These are phyloP conservation scores for Wickerhamiella lipophila DNA, from an alignment of 805 yeast species.

Conservation along the genomic window DNA sequence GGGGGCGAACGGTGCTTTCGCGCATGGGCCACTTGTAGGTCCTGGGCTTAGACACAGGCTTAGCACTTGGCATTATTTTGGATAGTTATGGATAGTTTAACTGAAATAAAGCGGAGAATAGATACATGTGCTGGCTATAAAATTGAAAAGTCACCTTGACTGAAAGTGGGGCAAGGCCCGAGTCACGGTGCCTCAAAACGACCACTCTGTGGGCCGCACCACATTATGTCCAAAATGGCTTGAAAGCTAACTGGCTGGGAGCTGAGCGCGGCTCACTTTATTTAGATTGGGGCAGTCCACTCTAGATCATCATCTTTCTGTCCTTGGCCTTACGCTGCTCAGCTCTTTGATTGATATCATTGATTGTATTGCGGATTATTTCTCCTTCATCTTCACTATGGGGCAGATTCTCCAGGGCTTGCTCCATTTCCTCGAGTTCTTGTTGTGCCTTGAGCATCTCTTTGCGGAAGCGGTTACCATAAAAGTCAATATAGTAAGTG, in stretches of 20 bases:
- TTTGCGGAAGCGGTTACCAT: constrained; percentile 79
- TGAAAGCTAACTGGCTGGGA: too few relatives aligned
- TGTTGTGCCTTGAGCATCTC: constrained; percentile 60
- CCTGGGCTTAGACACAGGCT: background rate
- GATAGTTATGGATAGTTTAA: too few relatives aligned
- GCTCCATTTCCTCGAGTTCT: constrained; percentile 48
- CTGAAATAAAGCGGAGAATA: too few relatives aligned
- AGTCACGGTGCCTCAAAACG: too few relatives aligned
- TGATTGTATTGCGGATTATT: background rate
- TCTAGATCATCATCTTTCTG: background rate
- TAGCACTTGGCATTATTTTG: background rate
- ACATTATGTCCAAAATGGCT: too few relatives aligned
- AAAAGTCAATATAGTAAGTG: constrained; percentile 80
- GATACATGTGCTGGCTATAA: too few relatives aligned
- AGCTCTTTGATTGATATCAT: background rate
- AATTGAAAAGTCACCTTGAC: too few relatives aligned
- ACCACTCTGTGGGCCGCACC: too few relatives aligned
- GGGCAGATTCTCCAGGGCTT: constrained; percentile 1
- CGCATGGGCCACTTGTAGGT: background rate
- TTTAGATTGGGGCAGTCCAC: too few relatives aligned
- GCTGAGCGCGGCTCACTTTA: too few relatives aligned
- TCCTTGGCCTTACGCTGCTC: constrained; percentile 1
- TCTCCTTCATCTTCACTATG: background rate
- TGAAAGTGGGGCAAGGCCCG: too few relatives aligned
- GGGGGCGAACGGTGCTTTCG: background rate